Percentiles rank a stretch among this genome's conserved stretches.
These are phyloP conservation scores for Fragaria iinumae DNA, from an alignment of 306 rosid genomes.

Conservation along the genomic window DNA sequence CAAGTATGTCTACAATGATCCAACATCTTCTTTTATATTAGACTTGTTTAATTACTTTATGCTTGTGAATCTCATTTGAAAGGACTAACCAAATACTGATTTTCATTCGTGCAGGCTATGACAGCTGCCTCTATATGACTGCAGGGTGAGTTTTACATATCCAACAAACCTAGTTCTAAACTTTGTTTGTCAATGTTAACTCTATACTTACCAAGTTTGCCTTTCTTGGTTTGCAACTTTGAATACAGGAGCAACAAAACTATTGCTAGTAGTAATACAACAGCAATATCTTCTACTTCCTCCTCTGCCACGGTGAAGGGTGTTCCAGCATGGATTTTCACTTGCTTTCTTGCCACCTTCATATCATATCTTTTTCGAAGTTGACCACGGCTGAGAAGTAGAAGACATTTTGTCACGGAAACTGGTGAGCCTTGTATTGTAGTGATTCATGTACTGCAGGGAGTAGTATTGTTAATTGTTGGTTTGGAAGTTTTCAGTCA, in stretches of 20 bases:
- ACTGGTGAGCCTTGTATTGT: constrained; percentile 3
- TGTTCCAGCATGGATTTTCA: constrained; percentile 32
- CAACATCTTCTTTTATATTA: neutral
- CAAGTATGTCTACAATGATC: constrained; percentile 60
- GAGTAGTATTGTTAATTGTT: neutral
- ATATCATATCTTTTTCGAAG: constrained; percentile 28
- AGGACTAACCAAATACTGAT: constrained; percentile 16
- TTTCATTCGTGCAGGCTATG: constrained; percentile 65
- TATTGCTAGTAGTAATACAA: constrained; percentile 50
- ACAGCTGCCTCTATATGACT: constrained; percentile 73
- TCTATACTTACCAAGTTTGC: constrained; percentile 18
- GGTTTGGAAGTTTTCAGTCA: constrained; percentile 20
- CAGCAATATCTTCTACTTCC: constrained; percentile 71
- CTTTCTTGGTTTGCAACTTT: constrained; percentile 27
- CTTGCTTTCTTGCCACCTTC: constrained; percentile 35
- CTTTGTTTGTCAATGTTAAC: neutral
- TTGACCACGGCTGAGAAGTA: constrained; percentile 32
- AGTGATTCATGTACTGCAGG: neutral
- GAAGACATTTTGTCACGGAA: constrained; percentile 34
- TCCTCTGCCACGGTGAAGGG: constrained; percentile 27
- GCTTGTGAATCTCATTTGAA: neutral
- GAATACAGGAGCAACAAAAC: constrained; percentile 67
- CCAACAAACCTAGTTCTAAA: constrained; percentile 1
- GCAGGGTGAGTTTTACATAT: constrained; percentile 57
- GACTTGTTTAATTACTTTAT: neutral